Conservation (phyloP, 2,329 filamentous ascomycete species). For the Cladorrhinum sp. region DNA sequence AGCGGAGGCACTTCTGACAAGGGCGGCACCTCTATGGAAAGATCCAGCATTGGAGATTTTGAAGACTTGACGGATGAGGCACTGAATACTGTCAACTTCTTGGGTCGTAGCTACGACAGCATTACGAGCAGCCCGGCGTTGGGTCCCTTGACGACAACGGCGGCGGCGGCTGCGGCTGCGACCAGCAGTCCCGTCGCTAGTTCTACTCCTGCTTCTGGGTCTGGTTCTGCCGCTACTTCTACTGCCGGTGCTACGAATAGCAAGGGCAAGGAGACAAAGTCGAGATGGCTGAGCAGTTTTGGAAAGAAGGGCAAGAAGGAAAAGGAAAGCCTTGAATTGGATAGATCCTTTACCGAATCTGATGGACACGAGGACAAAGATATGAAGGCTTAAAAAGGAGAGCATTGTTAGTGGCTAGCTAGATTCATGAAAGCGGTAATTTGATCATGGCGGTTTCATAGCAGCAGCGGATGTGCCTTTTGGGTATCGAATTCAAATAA, state of each 20-base stretch:
- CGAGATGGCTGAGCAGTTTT: conserved; percentile 47
- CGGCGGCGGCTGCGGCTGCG: conserved; percentile 32
- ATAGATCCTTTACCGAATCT: conserved; percentile 31
- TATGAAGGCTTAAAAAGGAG: background rate
- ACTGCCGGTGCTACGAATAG: background rate
- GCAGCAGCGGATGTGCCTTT: background rate
- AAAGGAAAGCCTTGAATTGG: conserved; percentile 55
- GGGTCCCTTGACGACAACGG: conserved; percentile 39
- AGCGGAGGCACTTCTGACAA: conserved; percentile 56
- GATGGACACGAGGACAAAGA: background rate
- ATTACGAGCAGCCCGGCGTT: conserved; percentile 55
- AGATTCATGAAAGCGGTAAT: background rate
- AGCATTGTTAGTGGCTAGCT: background rate
- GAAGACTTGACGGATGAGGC: conserved; percentile 51
- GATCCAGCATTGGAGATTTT: conserved; percentile 56
- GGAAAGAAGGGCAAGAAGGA: conserved; percentile 61
- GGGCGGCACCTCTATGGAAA: conserved; percentile 51
- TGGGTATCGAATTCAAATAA: background rate
- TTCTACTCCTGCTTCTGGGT: background rate
- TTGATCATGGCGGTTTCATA: background rate
- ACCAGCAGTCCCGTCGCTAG: background rate
- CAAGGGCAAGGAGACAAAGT: conserved; percentile 38
- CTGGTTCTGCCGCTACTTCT: background rate
- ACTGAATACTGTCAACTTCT: conserved; percentile 29
- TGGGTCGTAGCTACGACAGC: conserved; percentile 56